phyloP scores from a whole-genome alignment of 495 filamentous ascomycete genomes.

The Choiromyces venosus region DNA sequence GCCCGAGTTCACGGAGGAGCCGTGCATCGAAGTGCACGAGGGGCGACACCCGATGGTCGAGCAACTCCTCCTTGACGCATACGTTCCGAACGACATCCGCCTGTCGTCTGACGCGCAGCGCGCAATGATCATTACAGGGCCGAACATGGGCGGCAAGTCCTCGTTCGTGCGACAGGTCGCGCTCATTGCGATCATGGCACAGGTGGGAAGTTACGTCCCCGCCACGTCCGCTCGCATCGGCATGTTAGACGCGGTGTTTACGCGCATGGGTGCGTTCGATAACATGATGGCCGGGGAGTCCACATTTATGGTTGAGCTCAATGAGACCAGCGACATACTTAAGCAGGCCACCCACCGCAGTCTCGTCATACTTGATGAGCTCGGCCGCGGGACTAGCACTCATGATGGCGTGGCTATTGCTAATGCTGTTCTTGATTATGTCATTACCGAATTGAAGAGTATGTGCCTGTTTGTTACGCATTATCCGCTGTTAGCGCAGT shows the following conservation, averaged over 20 bases:
- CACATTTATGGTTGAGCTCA: slow-evolving; percentile 97
- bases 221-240: slow-evolving; percentile 68
- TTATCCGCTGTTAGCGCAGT: slow-evolving; percentile 75
- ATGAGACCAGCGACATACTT: slow-evolving; percentile 83
- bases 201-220: slow-evolving; percentile 92
- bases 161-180: slow-evolving; percentile 90
- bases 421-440: slow-evolving; percentile 77
- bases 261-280: slow-evolving; percentile 93
- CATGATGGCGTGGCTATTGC: slow-evolving; percentile 97
- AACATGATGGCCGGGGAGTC: slow-evolving; percentile 91
- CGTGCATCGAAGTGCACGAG: slow-evolving; percentile 63
- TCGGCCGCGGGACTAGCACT: slow-evolving; percentile 86
- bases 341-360: slow-evolving; percentile 75
- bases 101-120: slow-evolving; percentile 54
- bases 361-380: slow-evolving; percentile 89
- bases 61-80: slow-evolving; percentile 74
- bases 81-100: slow-evolving; percentile 84
- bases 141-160: slow-evolving; percentile 98
- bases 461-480: slow-evolving; percentile 94
- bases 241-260: slow-evolving; percentile 85
- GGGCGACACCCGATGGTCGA: slow-evolving; percentile 97
- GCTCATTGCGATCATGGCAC: slow-evolving; percentile 86
- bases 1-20: slow-evolving; percentile 67
- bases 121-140: slow-evolving; percentile 84
- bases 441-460: slow-evolving; percentile 67